Percentiles rank a stretch among this genome's conserved stretches.
Conservation (phyloP, 2,329 filamentous ascomycete genomes). For the Talaromyces amestolkiae region DNA sequence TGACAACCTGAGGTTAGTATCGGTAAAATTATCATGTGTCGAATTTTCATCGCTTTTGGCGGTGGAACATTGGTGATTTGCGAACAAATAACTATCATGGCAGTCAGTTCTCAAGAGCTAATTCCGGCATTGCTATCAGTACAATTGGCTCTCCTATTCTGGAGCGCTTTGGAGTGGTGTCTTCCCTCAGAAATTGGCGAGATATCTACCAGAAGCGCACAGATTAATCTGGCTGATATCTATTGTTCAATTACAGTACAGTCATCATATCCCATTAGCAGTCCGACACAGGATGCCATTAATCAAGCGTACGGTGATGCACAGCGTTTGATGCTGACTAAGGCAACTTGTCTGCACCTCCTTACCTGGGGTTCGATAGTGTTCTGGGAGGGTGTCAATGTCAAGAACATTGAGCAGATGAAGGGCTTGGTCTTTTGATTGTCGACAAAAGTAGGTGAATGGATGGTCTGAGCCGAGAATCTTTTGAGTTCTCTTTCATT, state of each 20-base stretch:
- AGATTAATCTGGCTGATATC: neutral
- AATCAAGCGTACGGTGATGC: neutral
- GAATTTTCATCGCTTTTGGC: neutral
- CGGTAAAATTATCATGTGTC: conserved; percentile 1
- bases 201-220: neutral
- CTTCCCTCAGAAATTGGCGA: neutral
- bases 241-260: neutral
- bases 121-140: neutral
- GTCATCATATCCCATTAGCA: neutral
- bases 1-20: neutral
- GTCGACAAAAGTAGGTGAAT: neutral
- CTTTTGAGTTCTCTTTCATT: neutral
- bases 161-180: neutral
- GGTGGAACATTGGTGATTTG: neutral
- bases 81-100: conserved; percentile 1
- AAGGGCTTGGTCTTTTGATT: neutral
- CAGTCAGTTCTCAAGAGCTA: neutral
- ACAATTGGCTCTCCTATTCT: neutral
- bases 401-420: neutral
- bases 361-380: neutral
- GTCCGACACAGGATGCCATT: neutral
- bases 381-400: neutral
- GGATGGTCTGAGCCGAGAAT: neutral
- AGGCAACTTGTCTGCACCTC: neutral
- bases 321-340: neutral